Conservation (phyloP, 2,329 filamentous ascomycete species). For the Neoarthrinium moseri region DNA sequence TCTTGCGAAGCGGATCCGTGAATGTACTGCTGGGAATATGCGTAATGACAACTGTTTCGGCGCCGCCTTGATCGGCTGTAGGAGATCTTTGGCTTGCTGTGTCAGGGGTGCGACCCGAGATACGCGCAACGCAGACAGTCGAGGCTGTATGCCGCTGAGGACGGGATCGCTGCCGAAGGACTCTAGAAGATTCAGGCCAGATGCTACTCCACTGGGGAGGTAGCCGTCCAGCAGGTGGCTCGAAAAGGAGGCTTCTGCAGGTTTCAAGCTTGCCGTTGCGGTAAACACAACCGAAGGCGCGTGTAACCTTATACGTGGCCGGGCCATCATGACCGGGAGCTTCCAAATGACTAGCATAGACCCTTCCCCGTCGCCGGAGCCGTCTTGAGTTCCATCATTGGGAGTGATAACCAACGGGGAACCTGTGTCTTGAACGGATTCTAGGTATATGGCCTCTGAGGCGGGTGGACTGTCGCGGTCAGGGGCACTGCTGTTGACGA, state of each 20-base stretch:
- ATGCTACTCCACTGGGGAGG: constrained; percentile 65
- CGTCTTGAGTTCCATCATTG: constrained; percentile 37
- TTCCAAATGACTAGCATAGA: constrained; percentile 56
- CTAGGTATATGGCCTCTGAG: constrained; percentile 61
- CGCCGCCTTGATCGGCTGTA: constrained; percentile 63
- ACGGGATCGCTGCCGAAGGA: constrained; percentile 67
- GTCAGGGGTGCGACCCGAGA: constrained; percentile 71
- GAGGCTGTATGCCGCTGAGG: constrained; percentile 60
- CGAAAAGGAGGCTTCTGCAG: constrained; percentile 40
- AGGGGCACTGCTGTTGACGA: constrained; percentile 54
- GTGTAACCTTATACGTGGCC: constrained; percentile 65
- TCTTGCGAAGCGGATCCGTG: constrained; percentile 69
- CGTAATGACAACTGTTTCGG: constrained; percentile 58
- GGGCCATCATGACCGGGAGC: constrained; percentile 53
- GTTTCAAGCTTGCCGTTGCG: constrained; percentile 59
- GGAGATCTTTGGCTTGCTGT: constrained; percentile 55
- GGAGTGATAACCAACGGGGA: constrained; percentile 52
- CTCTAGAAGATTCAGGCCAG: constrained; percentile 75
- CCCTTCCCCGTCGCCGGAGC: constrained; percentile 18
- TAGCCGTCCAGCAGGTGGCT: constrained; percentile 57
- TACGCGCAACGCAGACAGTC: constrained; percentile 71
- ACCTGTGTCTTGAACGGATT: constrained; percentile 46
- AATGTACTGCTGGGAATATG: constrained; percentile 69
- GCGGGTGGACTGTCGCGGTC: constrained; percentile 47
- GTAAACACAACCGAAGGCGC: constrained; percentile 66